Evolutionary conservation across 495 filamentous ascomycete genomes (phyloP).

Genomic region (Trypethelium eluteriae): DNA sequence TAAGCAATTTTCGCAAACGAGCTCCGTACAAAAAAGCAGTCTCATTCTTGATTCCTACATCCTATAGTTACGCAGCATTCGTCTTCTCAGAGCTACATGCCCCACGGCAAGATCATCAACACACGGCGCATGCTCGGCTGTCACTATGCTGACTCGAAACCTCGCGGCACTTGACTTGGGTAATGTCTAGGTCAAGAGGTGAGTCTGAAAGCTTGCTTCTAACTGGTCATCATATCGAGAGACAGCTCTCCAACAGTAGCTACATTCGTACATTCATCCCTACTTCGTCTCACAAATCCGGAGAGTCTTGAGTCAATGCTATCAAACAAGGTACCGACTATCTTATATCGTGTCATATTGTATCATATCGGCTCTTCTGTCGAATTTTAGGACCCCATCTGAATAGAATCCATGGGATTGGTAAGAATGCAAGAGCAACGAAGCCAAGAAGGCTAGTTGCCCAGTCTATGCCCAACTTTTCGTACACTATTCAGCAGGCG

Average conservation of each 20-base stretch:
- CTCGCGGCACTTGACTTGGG: background rate
- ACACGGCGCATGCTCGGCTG: background rate
- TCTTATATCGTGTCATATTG: background rate
- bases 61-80: too few relatives aligned
- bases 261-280: too few relatives aligned
- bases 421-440: conserved; percentile 35
- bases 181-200: background rate
- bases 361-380: conserved; percentile 23
- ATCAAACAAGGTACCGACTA: too few relatives aligned
- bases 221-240: background rate
- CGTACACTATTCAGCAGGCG: conserved; percentile 30
- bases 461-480: conserved; percentile 37
- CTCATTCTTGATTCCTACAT: too few relatives aligned
- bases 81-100: too few relatives aligned
- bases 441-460: conserved; percentile 41
- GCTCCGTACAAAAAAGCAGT: too few relatives aligned
- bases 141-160: background rate
- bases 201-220: background rate
- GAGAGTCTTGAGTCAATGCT: too few relatives aligned
- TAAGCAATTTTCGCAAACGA: too few relatives aligned
- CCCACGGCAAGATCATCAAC: too few relatives aligned
- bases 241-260: background rate
- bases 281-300: too few relatives aligned
- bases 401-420: conserved; percentile 41
- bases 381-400: conserved; percentile 33